phyloP scores from a whole-genome alignment of 768 basidiomycete genomes.

The Lactarius akahatsu region DNA sequence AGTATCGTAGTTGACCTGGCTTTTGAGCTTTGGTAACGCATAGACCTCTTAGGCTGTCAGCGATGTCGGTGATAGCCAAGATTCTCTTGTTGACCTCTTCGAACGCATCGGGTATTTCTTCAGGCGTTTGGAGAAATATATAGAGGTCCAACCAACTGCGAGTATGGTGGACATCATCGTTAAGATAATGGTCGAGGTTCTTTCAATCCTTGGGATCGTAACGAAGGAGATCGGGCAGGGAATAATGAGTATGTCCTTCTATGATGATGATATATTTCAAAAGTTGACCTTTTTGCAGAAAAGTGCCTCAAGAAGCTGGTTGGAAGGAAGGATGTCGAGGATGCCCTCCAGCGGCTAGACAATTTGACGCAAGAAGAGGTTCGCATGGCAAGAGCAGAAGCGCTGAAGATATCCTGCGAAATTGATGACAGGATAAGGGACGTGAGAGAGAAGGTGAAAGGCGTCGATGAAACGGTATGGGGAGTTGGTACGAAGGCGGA shows the following conservation, averaged over 20 bases:
- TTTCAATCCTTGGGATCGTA: conserved; percentile 1
- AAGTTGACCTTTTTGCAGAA: background rate
- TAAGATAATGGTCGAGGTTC: background rate
- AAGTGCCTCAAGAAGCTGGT: background rate
- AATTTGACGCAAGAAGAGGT: background rate
- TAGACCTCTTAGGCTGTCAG: background rate
- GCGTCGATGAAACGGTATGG: background rate
- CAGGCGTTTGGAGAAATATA: conserved; percentile 1
- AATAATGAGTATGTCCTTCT: background rate
- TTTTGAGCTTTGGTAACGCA: background rate
- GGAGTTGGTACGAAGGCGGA: background rate
- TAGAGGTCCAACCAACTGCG: background rate
- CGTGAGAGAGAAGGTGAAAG: background rate
- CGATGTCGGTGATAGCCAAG: background rate
- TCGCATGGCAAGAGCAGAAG: background rate
- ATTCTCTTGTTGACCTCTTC: background rate
- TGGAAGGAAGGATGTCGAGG: background rate
- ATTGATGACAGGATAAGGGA: background rate
- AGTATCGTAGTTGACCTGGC: background rate
- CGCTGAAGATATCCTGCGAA: background rate
- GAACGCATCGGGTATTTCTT: background rate
- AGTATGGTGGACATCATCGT: conserved; percentile 2
- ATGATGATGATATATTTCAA: background rate
- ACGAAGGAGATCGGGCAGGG: background rate
- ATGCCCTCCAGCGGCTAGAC: background rate